Evolutionary conservation across 371 early-diverging fungal species (phyloP).

Genomic region (Lichtheimia hyalospora): DNA sequence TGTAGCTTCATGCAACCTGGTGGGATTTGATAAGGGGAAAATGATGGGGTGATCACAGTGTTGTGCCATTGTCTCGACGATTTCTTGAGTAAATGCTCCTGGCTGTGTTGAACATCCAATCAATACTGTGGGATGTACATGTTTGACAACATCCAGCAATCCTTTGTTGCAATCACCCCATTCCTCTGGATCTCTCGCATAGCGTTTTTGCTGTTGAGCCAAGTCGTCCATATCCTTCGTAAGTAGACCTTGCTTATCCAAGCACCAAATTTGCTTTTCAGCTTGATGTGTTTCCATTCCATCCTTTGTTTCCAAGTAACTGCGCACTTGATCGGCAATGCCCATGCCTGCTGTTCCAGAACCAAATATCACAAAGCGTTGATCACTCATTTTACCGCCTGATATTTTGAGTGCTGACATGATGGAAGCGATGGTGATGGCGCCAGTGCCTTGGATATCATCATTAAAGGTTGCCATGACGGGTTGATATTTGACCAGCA

Average conservation of each 20-base stretch:
- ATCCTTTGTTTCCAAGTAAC: slow-evolving; percentile 6
- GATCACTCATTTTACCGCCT: slow-evolving; percentile 16
- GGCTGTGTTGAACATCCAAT: slow-evolving; percentile 28
- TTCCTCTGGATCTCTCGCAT: slow-evolving; percentile 9
- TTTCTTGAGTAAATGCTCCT: slow-evolving; percentile 26
- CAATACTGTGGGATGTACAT: slow-evolving; percentile 28
- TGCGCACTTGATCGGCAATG: slow-evolving; percentile 17
- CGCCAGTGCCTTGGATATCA: slow-evolving; percentile 33
- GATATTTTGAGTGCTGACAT: slow-evolving; percentile 20
- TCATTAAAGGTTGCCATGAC: slow-evolving; percentile 30
- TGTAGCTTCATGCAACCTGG: slow-evolving; percentile 14
- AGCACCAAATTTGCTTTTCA: slow-evolving; percentile 16
- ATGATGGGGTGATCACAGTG: slow-evolving; percentile 25
- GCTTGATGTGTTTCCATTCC: slow-evolving; percentile 9
- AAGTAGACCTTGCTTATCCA: slow-evolving; percentile 28
- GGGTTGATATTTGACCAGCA: slow-evolving; percentile 20
- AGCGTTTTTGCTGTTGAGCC: slow-evolving; percentile 14
- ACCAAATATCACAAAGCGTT: slow-evolving; percentile 25
- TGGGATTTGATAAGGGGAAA: slow-evolving; percentile 37
- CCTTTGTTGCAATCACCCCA: slow-evolving; percentile 7
- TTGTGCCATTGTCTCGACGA: slow-evolving; percentile 24
- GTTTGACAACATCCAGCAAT: slow-evolving; percentile 23
- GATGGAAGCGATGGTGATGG: slow-evolving; percentile 13
- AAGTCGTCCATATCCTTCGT: slow-evolving; percentile 8
- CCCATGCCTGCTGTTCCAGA: slow-evolving; percentile 39